These are phyloP conservation scores for Myrmaecium sp. DNA, from an alignment of 2,329 filamentous ascomycete species.

Conservation along the genomic window DNA sequence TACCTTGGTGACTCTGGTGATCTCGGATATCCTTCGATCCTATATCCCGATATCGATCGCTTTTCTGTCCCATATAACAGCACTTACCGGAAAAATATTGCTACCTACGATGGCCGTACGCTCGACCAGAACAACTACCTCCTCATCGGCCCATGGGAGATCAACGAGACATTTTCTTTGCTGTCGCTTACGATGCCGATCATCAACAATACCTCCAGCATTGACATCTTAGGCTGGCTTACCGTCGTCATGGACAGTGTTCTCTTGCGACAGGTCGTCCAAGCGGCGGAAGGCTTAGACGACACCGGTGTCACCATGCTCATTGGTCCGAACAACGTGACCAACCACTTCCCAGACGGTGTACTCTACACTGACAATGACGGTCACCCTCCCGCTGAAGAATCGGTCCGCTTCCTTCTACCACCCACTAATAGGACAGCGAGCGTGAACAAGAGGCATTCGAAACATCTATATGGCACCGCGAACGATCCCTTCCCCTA, in stretches of 20 bases:
- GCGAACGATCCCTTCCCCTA: conserved; percentile 35
- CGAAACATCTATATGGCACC: conserved; percentile 11
- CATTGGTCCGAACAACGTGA: conserved; percentile 47
- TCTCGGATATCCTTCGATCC: conserved; percentile 50
- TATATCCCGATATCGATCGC: conserved; percentile 72
- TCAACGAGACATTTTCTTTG: conserved; percentile 59
- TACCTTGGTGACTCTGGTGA: conserved; percentile 43
- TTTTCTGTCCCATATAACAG: conserved; percentile 15
- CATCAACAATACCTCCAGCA: conserved; percentile 43
- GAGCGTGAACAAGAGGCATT: conserved; percentile 12
- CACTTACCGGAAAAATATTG: conserved; percentile 19
- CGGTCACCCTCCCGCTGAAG: conserved; percentile 10
- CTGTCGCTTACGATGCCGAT: conserved; percentile 71
- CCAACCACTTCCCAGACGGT: conserved; percentile 36
- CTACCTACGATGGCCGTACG: conserved; percentile 24
- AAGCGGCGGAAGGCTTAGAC: conserved; percentile 52
- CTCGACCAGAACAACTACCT: conserved; percentile 38
- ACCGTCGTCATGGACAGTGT: conserved; percentile 58
- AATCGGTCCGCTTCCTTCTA: conserved; percentile 15
- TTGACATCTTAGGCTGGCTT: conserved; percentile 64
- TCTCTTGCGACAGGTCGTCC: conserved; percentile 44
- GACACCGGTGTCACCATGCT: conserved; percentile 53
- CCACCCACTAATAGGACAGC: conserved; percentile 14
- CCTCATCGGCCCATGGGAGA: conserved; percentile 56
- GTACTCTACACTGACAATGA: conserved; percentile 13